phyloP scores from a whole-genome alignment of 2,329 filamentous ascomycete genomes.

The Aspergillus sp. region DNA sequence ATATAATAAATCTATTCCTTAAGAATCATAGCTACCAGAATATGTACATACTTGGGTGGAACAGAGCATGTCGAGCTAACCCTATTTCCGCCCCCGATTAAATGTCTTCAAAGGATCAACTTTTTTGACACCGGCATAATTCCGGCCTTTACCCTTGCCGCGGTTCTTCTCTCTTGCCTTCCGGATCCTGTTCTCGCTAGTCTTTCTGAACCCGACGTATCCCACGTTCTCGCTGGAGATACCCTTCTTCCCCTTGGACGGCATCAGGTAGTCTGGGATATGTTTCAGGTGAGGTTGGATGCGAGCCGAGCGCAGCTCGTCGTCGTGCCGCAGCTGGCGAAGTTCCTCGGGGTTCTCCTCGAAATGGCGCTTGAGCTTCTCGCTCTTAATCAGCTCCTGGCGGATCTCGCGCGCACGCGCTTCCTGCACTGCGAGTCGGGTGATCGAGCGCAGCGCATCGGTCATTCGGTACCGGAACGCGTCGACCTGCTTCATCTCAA shows the following conservation, averaged over 20 bases:
- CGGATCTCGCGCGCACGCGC: slow-evolving; percentile 83
- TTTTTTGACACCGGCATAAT: slow-evolving; percentile 53
- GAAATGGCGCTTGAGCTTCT: slow-evolving; percentile 92
- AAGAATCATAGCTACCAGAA: neutral
- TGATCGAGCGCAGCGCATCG: slow-evolving; percentile 86
- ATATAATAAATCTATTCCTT: too few species aligned
- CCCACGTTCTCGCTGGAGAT: slow-evolving; percentile 66
- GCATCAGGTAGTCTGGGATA: slow-evolving; percentile 89
- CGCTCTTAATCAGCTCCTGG: slow-evolving; percentile 86
- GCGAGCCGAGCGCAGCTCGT: slow-evolving; percentile 76
- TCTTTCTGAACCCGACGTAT: slow-evolving; percentile 66
- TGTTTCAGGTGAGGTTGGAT: slow-evolving; percentile 89
- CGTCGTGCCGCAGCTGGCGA: slow-evolving; percentile 83
- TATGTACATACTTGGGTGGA: neutral
- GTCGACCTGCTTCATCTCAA: slow-evolving; percentile 91
- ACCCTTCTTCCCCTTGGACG: slow-evolving; percentile 69
- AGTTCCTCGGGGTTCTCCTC: slow-evolving; percentile 94
- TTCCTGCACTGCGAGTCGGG: slow-evolving; percentile 83
- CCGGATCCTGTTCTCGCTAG: slow-evolving; percentile 50
- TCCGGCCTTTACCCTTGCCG: slow-evolving; percentile 45
- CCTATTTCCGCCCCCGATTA: slow-evolving; percentile 53
- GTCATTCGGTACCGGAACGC: slow-evolving; percentile 94
- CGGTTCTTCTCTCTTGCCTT: slow-evolving; percentile 47
- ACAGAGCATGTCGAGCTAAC: neutral
- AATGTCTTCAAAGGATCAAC: slow-evolving; percentile 87